Evolutionary conservation across 768 basidiomycete species (phyloP), one percentile per base, ranked within the genome.

Genomic region (Myochromella boudieri): DNA sequence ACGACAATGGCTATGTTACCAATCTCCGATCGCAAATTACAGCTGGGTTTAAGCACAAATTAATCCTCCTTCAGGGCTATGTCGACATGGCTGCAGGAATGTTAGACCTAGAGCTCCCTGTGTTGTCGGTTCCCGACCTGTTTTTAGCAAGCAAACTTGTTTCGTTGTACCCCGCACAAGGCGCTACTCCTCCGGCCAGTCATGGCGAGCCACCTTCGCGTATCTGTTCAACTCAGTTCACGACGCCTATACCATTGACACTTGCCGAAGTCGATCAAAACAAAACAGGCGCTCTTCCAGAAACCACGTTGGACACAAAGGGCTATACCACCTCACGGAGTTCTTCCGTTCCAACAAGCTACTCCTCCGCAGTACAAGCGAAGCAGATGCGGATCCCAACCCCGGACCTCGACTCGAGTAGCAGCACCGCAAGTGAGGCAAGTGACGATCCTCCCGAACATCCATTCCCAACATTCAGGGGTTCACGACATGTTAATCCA

Each of bases 1-100:
- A 87, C 60, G 85, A 87, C 65, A 81, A 80, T 66, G 85, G 86
- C 55, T 87, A 88, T 66, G 73, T 77, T 41, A 75, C 78, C 20
- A 74, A 71, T 47, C 75, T 88, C 43, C 76, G 77, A 37, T 80
- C 82, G 15, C 76, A 82, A 41, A 77, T 84, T 43, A 85, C 85
- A 34, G 76, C 79, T 24, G 84, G 85, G 25, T 78, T 75, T 56
- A 75, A 76, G 52, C 68, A 81, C 46, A 88, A 85, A 66, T 68
- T 87, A 51, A 72, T 82, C 48, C 71, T 87, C 26, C 70, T 88
- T 39, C 79, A 75, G 66, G 75, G 82, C 46, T 85, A 85, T 61
- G 61, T 70, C 31, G 78, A 84, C 10, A 73, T 83, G 59, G 84
- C 84, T 14, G 59, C 69, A 31, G 81, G 80, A 51, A 80, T 86